phyloP scores from a whole-genome alignment of 2,329 filamentous ascomycete genomes.

The Cladosporium sp. region DNA sequence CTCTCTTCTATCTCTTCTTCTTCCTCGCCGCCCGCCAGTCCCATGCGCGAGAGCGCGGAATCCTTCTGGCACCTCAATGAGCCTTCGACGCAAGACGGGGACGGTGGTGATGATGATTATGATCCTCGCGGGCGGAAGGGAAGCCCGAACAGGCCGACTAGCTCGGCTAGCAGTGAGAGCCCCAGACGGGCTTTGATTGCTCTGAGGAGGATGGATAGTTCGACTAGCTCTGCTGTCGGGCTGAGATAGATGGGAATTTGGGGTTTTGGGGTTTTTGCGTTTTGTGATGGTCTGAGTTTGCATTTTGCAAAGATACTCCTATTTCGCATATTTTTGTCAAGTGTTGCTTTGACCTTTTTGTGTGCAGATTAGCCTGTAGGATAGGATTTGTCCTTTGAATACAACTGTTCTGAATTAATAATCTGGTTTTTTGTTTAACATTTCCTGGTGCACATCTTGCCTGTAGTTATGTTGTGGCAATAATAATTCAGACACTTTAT shows the following conservation, averaged over 20 bases:
- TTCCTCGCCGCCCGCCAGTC: slow-evolving; percentile 10
- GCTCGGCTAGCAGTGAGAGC: slow-evolving; percentile 17
- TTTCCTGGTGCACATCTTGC: too few relatives aligned
- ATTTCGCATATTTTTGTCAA: neutral
- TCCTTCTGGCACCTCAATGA: slow-evolving; percentile 7
- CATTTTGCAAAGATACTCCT: neutral
- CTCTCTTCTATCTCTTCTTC: neutral
- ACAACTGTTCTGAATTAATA: too few relatives aligned
- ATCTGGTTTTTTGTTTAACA: too few relatives aligned
- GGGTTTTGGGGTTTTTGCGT: neutral
- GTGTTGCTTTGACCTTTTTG: neutral
- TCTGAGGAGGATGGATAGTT: slow-evolving; percentile 12
- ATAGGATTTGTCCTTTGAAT: neutral
- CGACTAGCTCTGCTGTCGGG: slow-evolving; percentile 15
- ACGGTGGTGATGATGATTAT: slow-evolving; percentile 14
- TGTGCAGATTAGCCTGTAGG: neutral
- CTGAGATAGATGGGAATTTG: slow-evolving; percentile 13
- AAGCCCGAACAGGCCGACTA: slow-evolving; percentile 16
- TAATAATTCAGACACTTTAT: too few relatives aligned
- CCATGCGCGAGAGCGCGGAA: slow-evolving; percentile 12
- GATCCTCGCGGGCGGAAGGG: slow-evolving; percentile 13
- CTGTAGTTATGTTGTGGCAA: too few relatives aligned
- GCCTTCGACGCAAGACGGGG: neutral
- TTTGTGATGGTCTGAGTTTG: too few relatives aligned
- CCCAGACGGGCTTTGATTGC: slow-evolving; percentile 16